Conservation (phyloP, 257 asterid species). For the Plantago major region DNA sequence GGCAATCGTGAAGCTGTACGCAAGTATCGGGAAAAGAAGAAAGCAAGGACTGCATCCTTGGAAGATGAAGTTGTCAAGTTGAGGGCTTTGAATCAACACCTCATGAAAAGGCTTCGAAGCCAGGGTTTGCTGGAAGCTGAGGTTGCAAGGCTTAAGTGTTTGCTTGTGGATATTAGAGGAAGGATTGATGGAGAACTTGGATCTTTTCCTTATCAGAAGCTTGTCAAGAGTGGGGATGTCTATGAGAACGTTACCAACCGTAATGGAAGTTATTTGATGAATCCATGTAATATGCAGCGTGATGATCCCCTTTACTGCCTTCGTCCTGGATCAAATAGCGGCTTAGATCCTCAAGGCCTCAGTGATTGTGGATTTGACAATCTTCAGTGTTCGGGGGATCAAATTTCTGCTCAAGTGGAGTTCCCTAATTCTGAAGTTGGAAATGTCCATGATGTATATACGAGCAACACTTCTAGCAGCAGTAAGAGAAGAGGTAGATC, state of each 20-base stretch:
- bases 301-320: conserved; percentile 75
- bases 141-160: conserved; percentile 82
- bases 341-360: too few relatives aligned
- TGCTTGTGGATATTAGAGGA: conserved; percentile 92
- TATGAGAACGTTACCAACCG: conserved; percentile 36
- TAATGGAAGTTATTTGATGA: conserved; percentile 59
- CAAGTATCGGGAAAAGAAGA: conserved; percentile 90
- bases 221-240: conserved; percentile 38
- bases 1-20: conserved; percentile 96
- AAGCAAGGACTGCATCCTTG: conserved; percentile 77
- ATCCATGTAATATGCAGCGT: conserved; percentile 73
- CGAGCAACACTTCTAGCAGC: conserved; percentile 30
- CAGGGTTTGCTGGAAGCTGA: conserved; percentile 90
- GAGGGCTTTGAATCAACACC: conserved; percentile 82
- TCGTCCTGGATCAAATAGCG: too few relatives aligned
- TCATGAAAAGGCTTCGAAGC: conserved; percentile 78
- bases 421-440: conserved; percentile 43
- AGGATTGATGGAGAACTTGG: conserved; percentile 97
- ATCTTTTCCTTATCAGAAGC: conserved; percentile 88
- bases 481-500: conserved; percentile 47
- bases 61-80: conserved; percentile 77
- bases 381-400: conserved; percentile 51
- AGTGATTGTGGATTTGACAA: too few relatives aligned
- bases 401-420: conserved; percentile 32
- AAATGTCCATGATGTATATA: conserved; percentile 18